phyloP scores from a whole-genome alignment of 352 stramenopile species.

The Phytophthora pseudosyringae region DNA sequence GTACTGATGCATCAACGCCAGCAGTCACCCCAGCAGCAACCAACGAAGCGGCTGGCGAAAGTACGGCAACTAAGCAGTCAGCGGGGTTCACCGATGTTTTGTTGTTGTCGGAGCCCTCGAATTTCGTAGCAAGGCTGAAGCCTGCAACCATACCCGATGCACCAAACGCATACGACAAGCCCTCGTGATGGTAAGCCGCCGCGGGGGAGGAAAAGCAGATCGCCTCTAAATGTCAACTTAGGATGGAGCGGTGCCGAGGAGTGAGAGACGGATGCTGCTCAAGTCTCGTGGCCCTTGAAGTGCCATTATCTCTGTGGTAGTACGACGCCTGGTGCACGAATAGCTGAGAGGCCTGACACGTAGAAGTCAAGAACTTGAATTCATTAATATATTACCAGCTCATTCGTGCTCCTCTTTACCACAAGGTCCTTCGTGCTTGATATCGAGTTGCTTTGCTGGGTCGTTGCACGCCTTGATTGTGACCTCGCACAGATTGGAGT shows the following conservation, averaged over 20 bases:
- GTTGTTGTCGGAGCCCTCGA: constrained; percentile 24
- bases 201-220: not conserved
- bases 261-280: too few species aligned
- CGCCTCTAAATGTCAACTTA: not conserved
- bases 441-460: not conserved
- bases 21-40: constrained; percentile 22
- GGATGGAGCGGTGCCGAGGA: too few species aligned
- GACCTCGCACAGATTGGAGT: constrained; percentile 22
- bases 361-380: constrained; percentile 3
- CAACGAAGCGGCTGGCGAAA: constrained; percentile 9
- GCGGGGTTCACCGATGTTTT: constrained; percentile 19
- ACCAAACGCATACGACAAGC: constrained; percentile 25
- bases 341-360: not conserved
- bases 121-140: constrained; percentile 31
- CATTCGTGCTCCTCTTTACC: not conserved
- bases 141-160: constrained; percentile 20
- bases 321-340: not conserved
- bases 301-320: not conserved
- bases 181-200: constrained; percentile 8
- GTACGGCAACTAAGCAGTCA: constrained; percentile 17
- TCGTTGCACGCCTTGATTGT: constrained; percentile 9
- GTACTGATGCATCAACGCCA: constrained; percentile 13
- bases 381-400: constrained; percentile 28
- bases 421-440: constrained; percentile 8
- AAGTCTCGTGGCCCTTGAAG: too few species aligned